Percentiles rank a stretch among this genome's conserved stretches.
Evolutionary conservation across 225 moss, liverwort and hornwort genomes (phyloP).

Genomic region (Marchantia polymorpha): DNA sequence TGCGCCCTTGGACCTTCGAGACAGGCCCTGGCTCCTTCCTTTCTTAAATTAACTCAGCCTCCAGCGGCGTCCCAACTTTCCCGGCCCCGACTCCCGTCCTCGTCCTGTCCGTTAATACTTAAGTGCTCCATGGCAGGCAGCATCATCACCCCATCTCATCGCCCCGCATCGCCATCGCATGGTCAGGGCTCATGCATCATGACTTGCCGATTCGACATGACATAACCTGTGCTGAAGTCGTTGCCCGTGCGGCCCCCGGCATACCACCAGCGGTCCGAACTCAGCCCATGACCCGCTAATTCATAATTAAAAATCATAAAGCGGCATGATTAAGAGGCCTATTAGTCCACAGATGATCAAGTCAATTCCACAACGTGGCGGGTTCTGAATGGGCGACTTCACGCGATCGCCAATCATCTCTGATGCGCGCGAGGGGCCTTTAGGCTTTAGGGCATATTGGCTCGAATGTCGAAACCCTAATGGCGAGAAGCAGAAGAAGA

Average conservation of each 20-base stretch:
- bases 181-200: background rate
- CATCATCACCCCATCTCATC: background rate
- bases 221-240: background rate
- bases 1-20: constrained; percentile 1
- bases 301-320: background rate
- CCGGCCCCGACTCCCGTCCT: background rate
- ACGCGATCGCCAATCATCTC: background rate
- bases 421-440: background rate
- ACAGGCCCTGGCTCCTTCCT: constrained; percentile 1
- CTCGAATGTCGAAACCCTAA: constrained; percentile 8
- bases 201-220: background rate
- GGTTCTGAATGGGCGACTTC: background rate
- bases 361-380: background rate
- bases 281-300: background rate
- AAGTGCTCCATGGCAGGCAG: background rate
- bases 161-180: background rate
- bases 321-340: background rate
- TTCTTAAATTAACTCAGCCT: too few species aligned
- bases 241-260: constrained; percentile 3
- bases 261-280: background rate
- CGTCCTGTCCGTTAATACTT: constrained; percentile 9
- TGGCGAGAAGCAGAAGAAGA: background rate
- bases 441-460: constrained; percentile 4
- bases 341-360: background rate
- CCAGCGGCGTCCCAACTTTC: background rate